Evolutionary conservation across 2,329 filamentous ascomycete genomes (phyloP).

Genomic region (Trichoderma sp.): DNA sequence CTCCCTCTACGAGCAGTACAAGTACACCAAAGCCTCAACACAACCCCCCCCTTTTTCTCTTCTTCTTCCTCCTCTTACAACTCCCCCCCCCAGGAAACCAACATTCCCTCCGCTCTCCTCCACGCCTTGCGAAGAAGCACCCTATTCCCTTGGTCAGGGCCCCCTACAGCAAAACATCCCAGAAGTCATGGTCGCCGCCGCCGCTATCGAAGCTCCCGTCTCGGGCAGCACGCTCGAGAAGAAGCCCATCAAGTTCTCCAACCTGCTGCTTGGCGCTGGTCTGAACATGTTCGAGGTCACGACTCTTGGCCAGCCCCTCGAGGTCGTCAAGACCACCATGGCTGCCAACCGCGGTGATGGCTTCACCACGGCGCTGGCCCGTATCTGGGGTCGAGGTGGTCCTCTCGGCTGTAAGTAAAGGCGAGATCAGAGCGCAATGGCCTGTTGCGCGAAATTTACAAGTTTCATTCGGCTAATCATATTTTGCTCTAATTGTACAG

Average conservation of each 20-base stretch:
- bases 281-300: conserved; percentile 93
- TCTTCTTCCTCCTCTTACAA: neutral
- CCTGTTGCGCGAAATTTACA: neutral
- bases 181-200: conserved; percentile 65
- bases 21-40: conserved; percentile 21
- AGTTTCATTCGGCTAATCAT: neutral
- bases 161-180: conserved; percentile 58
- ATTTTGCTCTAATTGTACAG: conserved; percentile 51
- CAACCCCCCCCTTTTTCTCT: conserved; percentile 12
- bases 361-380: conserved; percentile 77
- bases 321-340: conserved; percentile 99
- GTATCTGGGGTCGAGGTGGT: conserved; percentile 94
- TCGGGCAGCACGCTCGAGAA: conserved; percentile 74
- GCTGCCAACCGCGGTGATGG: conserved; percentile 91
- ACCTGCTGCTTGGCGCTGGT: conserved; percentile 89
- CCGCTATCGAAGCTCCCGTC: conserved; percentile 54
- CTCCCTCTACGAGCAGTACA: conserved; percentile 13
- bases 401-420: conserved; percentile 81
- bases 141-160: conserved; percentile 98
- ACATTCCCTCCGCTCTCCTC: conserved; percentile 14
- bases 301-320: conserved; percentile 75
- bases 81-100: neutral
- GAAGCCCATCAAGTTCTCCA: conserved; percentile 99
- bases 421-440: neutral
- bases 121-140: conserved; percentile 75